phyloP scores from a whole-genome alignment of 1,139 yeast species.

The Suhomyces atakaporum region DNA sequence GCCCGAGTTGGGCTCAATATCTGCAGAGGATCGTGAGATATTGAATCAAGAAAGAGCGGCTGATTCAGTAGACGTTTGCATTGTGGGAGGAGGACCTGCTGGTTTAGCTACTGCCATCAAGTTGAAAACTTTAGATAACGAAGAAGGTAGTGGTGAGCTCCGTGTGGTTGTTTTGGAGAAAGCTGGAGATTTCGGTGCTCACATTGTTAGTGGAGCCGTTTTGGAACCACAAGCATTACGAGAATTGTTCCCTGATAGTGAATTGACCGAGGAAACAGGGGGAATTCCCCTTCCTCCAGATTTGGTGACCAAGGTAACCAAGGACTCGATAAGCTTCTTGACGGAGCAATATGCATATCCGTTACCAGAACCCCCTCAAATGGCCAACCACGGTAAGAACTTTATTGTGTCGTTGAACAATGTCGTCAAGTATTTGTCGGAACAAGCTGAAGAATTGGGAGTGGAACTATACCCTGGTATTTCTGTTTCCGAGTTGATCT shows the following conservation, averaged over 20 bases:
- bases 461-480: constrained; percentile 93
- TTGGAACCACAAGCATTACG: constrained; percentile 83
- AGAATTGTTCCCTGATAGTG: constrained; percentile 83
- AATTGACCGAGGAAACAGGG: constrained; percentile 40
- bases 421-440: constrained; percentile 80
- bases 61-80: constrained; percentile 89
- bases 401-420: constrained; percentile 82
- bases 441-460: constrained; percentile 88
- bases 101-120: constrained; percentile 93
- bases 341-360: constrained; percentile 60
- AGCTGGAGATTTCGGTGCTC: constrained; percentile 90
- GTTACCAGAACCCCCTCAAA: constrained; percentile 91
- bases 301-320: constrained; percentile 69
- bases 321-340: constrained; percentile 69
- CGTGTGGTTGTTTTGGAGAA: constrained; percentile 90
- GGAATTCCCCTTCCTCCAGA: constrained; percentile 78
- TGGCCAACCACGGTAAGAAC: constrained; percentile 77
- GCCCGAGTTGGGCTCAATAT: constrained; percentile 4
- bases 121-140: constrained; percentile 79
- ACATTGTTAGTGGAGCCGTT: constrained; percentile 91
- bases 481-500: constrained; percentile 80
- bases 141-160: constrained; percentile 64
- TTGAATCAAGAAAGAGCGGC: constrained; percentile 68
- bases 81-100: constrained; percentile 98
- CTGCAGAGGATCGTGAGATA: constrained; percentile 46